Conservation (phyloP, 108 stramenopile genomes). For the Aureococcus anophagefferens region DNA sequence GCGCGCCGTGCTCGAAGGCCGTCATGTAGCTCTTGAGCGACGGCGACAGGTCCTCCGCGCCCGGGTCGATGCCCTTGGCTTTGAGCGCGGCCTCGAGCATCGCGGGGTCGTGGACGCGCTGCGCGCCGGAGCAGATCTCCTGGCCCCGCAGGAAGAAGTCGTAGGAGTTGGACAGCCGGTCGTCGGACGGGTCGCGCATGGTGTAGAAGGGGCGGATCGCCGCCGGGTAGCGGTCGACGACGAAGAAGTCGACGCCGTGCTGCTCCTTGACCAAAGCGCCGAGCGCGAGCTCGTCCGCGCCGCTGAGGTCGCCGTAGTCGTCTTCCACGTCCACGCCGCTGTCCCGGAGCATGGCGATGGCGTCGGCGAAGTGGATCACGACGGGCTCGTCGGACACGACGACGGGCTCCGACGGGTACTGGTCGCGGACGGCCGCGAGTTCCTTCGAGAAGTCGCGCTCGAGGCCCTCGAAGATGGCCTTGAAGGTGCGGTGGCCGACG, state of each 20-base stretch:
- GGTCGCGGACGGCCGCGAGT: constrained; percentile 70
- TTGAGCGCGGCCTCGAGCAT: constrained; percentile 54
- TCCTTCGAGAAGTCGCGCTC: constrained; percentile 69
- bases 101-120: constrained; percentile 81
- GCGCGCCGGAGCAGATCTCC: constrained; percentile 96
- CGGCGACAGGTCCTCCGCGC: constrained; percentile 31
- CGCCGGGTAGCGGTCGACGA: constrained; percentile 88
- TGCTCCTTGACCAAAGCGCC: constrained; percentile 81
- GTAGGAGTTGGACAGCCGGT: constrained; percentile 79
- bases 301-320: constrained; percentile 74
- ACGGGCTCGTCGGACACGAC: constrained; percentile 86
- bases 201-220: constrained; percentile 90
- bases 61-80: constrained; percentile 68
- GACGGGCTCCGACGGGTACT: constrained; percentile 80
- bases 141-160: constrained; percentile 91
- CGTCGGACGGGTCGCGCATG: constrained; percentile 84
- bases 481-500: constrained; percentile 82
- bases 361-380: constrained; percentile 91
- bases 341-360: constrained; percentile 67
- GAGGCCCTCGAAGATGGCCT: constrained; percentile 83
- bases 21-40: constrained; percentile 69
- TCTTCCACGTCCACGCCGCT: constrained; percentile 72
- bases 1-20: constrained; percentile 75
- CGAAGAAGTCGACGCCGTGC: constrained; percentile 91
- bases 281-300: constrained; percentile 77